Base-by-base conservation (phyloP, 805 yeast genomes). In the Candida parachauliodes region DNA sequence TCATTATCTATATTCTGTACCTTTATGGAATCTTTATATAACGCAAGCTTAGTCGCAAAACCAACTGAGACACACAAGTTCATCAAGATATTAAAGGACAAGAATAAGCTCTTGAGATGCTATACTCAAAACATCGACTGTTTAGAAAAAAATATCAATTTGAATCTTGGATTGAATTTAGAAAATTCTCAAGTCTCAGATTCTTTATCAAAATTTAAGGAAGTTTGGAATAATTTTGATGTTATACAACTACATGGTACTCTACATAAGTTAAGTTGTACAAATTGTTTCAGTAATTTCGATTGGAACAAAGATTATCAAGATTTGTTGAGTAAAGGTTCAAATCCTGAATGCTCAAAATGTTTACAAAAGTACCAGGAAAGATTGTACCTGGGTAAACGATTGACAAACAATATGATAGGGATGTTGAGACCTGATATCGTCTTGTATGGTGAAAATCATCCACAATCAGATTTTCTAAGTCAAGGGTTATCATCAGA, bases 91-190 rank as follows among this genome's bases (percentile, higher is more conserved):
- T 58, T 82, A 38, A 77, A 76, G 50, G 79, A 72, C 39, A 76
- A 76, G 54, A 78, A 74, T 43, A 83, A 82, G 59, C 70, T 89
- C 31, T 57, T 88, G 34, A 68, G 95, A 41, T 88, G 97, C 61
- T 91, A 91, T 57, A 91, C 98, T 1, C 98, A 93, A 54, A 91
- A 91, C 55, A 91, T 91, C 42, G 98, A 91, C 58, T 89, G 95
- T 0, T 65, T 91, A 24, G 98, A 91, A 54, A 64, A 77, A 34
- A 63, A 68, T 32, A 69, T 82, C 18, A 83, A 86, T 16, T 63
- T 89, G 39, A 70, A 68, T 26, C 67, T 81, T 34, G 88, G 89
- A 2, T 62, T 67, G 18, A 66, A 69, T 27, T 49, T 61, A 10
- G 44, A 50, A 41, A 14, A 40, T 16, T 8, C 17, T 8, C 15